Evolutionary conservation across 148 eudicot genomes (phyloP), one percentile per base, ranked within the genome.

Genomic region (Talinum fruticosum): DNA sequence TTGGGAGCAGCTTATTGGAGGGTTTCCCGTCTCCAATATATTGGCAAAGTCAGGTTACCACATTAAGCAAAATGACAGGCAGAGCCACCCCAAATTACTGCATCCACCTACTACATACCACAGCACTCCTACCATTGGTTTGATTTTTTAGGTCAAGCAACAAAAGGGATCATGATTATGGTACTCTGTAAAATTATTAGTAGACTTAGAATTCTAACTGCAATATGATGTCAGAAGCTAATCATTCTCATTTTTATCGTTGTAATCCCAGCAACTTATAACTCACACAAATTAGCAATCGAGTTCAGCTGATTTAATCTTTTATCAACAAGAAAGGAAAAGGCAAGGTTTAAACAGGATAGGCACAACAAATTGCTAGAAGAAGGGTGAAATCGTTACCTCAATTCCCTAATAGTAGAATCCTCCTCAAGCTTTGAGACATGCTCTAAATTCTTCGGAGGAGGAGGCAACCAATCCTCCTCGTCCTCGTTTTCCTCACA

Each of bases 381-480:
- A 5, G 29, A 24, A 5, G 33, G n/a, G n/a, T 8, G 21, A 32
- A 35, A 3, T 1, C 24, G 71, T 34, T 80, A 96, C 99, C 97
- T 89, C 75, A 96, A 76, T 71, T 90, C 87, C 85, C 82, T 93
- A 34, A 91, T 82, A 51, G 89, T 78, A 18, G 97, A 80, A 83
- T 93, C 92, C 76, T 90, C 96, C 37, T 65, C 49, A n/a, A 61
- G 53, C 69, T 84, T 86, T 24, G 65, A 28, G 19, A 57, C 16
- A 72, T 76, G 75, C 33, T 45, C 81, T 1, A 75, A 66, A 72
- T 83, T 75, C 80, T 87, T 86, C 6, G 96, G 96, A 33, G 97
- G 89, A 59, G 98, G 91, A 18, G 83, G 87, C 73, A 91, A 75
- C 94, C 90, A 89, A 80, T 91, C 93, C 73, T 89, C 92, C 30